Evolutionary conservation across 768 basidiomycete genomes (phyloP).

Genomic region (Boletus tomentosulus): DNA sequence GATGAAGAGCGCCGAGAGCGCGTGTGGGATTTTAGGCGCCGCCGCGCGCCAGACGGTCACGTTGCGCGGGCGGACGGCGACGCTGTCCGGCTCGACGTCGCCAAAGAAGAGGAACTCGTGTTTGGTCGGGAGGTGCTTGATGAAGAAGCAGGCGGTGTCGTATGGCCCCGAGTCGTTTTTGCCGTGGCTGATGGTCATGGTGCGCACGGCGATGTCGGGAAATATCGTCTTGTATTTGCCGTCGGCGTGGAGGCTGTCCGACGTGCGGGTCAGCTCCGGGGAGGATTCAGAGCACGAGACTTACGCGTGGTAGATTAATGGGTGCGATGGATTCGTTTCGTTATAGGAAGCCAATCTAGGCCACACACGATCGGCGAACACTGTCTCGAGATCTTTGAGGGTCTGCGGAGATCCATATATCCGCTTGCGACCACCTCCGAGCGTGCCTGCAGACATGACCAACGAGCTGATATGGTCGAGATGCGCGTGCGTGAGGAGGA

Average conservation of each 20-base stretch:
- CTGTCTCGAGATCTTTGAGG: conserved; percentile 61
- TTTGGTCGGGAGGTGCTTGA: conserved; percentile 57
- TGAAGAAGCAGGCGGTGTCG: conserved; percentile 80
- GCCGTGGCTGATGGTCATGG: conserved; percentile 74
- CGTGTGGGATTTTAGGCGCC: conserved; percentile 67
- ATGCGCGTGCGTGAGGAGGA: conserved; percentile 85
- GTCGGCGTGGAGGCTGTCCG: conserved; percentile 42
- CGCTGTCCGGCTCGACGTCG: conserved; percentile 83
- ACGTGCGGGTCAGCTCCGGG: neutral
- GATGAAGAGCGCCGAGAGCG: conserved; percentile 80
- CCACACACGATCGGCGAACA: conserved; percentile 82
- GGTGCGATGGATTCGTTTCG: conserved; percentile 53
- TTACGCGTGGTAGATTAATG: conserved; percentile 62
- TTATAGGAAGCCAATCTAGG: conserved; percentile 79
- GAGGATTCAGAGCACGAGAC: conserved; percentile 21
- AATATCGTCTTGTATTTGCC: conserved; percentile 50
- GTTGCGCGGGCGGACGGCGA: conserved; percentile 59
- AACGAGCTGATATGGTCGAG: conserved; percentile 86
- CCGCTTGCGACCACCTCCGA: conserved; percentile 56
- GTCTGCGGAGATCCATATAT: conserved; percentile 59
- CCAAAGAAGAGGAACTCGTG: conserved; percentile 91
- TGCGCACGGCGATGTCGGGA: conserved; percentile 56
- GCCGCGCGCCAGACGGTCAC: conserved; percentile 77
- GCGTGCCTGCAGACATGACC: conserved; percentile 78
- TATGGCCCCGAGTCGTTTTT: conserved; percentile 53